These are phyloP conservation scores for Fusarium euwallaceae DNA, from an alignment of 2,329 filamentous ascomycete genomes.

Conservation along the genomic window DNA sequence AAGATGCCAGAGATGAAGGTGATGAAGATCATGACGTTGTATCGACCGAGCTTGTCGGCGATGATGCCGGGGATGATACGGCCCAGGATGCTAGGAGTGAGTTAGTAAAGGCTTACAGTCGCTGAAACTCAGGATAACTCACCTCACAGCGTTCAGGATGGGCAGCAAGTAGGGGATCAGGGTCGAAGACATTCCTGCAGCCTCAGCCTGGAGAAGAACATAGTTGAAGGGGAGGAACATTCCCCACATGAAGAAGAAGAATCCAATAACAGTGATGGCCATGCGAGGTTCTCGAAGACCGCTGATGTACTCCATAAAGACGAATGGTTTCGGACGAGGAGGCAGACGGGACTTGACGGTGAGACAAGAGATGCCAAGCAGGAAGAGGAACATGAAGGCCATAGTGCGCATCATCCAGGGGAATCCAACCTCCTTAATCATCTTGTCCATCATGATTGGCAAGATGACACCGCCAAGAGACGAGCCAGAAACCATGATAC, in stretches of 20 bases:
- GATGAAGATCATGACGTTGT: constrained; percentile 65
- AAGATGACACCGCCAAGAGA: constrained; percentile 70
- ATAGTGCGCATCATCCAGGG: constrained; percentile 63
- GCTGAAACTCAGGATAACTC: constrained; percentile 29
- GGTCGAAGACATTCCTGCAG: constrained; percentile 56
- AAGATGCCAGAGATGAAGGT: constrained; percentile 62
- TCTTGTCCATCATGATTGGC: constrained; percentile 70
- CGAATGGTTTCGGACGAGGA: constrained; percentile 60
- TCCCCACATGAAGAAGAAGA: constrained; percentile 69
- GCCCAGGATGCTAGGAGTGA: constrained; percentile 58
- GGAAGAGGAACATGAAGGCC: constrained; percentile 60
- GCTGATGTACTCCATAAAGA: constrained; percentile 59
- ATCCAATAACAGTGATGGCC: constrained; percentile 57
- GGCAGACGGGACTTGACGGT: constrained; percentile 56
- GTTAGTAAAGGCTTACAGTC: constrained; percentile 19
- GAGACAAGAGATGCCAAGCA: constrained; percentile 51
- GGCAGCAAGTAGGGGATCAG: constrained; percentile 63
- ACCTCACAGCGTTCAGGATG: constrained; percentile 70
- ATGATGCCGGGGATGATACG: constrained; percentile 65
- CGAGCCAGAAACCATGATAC: constrained; percentile 66
- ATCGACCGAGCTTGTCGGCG: constrained; percentile 61
- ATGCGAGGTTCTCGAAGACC: constrained; percentile 62
- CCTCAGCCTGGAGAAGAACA: constrained; percentile 62
- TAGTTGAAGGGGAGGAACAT: constrained; percentile 69
- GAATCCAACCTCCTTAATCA: constrained; percentile 62